Evolutionary conservation across 176 grass and related monocot genomes (phyloP), one percentile per base, ranked within the genome.

Genomic region (Oryza australiensis): DNA sequence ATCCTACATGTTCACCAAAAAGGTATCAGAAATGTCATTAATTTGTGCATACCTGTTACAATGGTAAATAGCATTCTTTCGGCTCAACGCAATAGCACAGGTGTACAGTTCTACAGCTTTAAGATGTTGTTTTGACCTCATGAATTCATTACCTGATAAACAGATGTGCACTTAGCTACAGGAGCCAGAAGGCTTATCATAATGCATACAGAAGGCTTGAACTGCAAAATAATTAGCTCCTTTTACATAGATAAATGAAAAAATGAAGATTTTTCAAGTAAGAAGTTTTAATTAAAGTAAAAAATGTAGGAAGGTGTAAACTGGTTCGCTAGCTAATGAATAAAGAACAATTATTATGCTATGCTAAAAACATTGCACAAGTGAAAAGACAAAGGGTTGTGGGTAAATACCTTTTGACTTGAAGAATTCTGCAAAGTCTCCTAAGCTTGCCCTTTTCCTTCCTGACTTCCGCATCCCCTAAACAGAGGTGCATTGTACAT

Each of bases 41-140:
- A 68, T 38, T 57, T 41, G 14, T 23, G 2, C 82, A 63, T 91
- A 97, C 89, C 88, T 91, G 73, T 93, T 93, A 83, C 88, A 91
- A 30, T 87, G 94, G 82, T 93, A 97, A 94, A 97, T 83, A 64
- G 88, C 88, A 80, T 91, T 94, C 63, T 86, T 89, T 46, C 55
- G 70, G 86, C 85, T 88, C 72, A 97, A 66, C 77, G 87, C 83
- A 82, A 97, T 89, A 75, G 91, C 87, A 67, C 74, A 79, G 28
- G 86, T 94, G 80, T 97, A 97, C 65, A 97, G 75, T 75, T 97
- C 94, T 53, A 90, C 80, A 55, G 94, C 89, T 91, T 90, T 84
- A 83, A 77, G 66, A 74, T 91, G 77, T 81, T 82, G 71, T 43
- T 86, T 94, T 67, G 78, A 85, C 80, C 87, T 88, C 91, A 97